Conservation (phyloP, 208 protist genomes). For the Leptomonas pyrrhocoris region DNA sequence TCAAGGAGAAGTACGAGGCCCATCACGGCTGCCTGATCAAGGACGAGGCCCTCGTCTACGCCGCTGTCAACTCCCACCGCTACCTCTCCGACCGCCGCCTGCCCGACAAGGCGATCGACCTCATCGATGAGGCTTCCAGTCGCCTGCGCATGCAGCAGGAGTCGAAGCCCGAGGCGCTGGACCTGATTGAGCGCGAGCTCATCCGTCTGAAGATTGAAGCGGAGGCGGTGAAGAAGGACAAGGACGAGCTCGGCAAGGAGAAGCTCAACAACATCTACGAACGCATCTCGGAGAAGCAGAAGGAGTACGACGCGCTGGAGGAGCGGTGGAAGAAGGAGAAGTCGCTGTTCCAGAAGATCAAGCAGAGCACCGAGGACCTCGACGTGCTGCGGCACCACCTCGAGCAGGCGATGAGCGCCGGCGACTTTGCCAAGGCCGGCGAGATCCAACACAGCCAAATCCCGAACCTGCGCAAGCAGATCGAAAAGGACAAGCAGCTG, state of each 20-base stretch:
- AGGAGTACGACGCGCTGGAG: conserved; percentile 87
- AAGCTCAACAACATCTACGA: conserved; percentile 78
- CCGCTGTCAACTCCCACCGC: conserved; percentile 90
- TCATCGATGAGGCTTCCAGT: conserved; percentile 97
- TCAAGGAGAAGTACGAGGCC: conserved; percentile 94
- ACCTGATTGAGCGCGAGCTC: conserved; percentile 92
- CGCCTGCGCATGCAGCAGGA: conserved; percentile 94
- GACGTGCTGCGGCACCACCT: conserved; percentile 83
- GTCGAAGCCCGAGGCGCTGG: conserved; percentile 96
- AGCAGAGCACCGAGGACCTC: conserved; percentile 91
- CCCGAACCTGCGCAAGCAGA: conserved; percentile 84
- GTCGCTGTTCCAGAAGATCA: conserved; percentile 87
- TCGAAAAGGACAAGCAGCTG: conserved; percentile 78
- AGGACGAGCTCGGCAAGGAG: conserved; percentile 88
- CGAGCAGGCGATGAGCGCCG: conserved; percentile 77
- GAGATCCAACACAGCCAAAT: conserved; percentile 84
- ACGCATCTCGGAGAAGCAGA: conserved; percentile 75
- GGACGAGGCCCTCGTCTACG: conserved; percentile 90
- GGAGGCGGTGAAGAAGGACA: conserved; percentile 94
- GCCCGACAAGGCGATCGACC: conserved; percentile 99
- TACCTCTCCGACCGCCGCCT: conserved; percentile 97
- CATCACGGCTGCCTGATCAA: conserved; percentile 92
- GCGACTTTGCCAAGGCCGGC: conserved; percentile 80
- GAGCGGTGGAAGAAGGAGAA: conserved; percentile 89
- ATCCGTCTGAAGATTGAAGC: conserved; percentile 93